phyloP scores from a whole-genome alignment of 2,329 filamentous ascomycete genomes.

The Elsinoe australis region DNA sequence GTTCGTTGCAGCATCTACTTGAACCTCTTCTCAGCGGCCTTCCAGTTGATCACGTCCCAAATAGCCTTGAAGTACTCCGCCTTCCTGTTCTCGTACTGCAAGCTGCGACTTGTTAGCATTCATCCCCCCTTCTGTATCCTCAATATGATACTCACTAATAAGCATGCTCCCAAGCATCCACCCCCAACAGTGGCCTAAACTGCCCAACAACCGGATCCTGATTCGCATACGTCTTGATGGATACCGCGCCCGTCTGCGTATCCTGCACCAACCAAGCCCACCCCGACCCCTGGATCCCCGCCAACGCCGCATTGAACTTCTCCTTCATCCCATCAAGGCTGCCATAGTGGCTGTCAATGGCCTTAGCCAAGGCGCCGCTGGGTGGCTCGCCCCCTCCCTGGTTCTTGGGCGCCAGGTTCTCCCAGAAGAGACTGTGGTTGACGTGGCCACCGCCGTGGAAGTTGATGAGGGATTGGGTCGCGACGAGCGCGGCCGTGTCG shows the following conservation, averaged over 20 bases:
- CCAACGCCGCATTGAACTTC: constrained; percentile 56
- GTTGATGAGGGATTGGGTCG: constrained; percentile 52
- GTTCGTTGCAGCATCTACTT: too few relatives aligned
- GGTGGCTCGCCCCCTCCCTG: constrained; percentile 61
- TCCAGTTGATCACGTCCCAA: constrained; percentile 96
- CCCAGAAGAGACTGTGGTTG: constrained; percentile 63
- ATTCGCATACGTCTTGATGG: constrained; percentile 68
- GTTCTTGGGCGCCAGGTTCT: constrained; percentile 59
- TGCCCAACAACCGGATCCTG: constrained; percentile 83
- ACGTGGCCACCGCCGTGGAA: constrained; percentile 62
- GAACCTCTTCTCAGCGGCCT: constrained; percentile 73
- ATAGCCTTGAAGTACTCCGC: constrained; percentile 89
- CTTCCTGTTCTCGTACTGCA: constrained; percentile 96
- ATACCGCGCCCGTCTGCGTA: constrained; percentile 51
- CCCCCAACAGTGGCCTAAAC: constrained; percentile 72
- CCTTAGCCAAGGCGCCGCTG: constrained; percentile 48
- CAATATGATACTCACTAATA: constrained; percentile 65
- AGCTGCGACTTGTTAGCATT: constrained; percentile 34
- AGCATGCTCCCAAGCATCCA: constrained; percentile 95
- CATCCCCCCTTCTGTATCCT: constrained; percentile 7
- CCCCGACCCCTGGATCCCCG: constrained; percentile 57
- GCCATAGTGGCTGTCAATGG: constrained; percentile 54
- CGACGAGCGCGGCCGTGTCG: constrained; percentile 49
- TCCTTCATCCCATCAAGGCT: constrained; percentile 52
- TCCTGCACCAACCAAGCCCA: constrained; percentile 59